Evolutionary conservation across 2,329 filamentous ascomycete genomes (phyloP).

Genomic region (Fusarium sp.): DNA sequence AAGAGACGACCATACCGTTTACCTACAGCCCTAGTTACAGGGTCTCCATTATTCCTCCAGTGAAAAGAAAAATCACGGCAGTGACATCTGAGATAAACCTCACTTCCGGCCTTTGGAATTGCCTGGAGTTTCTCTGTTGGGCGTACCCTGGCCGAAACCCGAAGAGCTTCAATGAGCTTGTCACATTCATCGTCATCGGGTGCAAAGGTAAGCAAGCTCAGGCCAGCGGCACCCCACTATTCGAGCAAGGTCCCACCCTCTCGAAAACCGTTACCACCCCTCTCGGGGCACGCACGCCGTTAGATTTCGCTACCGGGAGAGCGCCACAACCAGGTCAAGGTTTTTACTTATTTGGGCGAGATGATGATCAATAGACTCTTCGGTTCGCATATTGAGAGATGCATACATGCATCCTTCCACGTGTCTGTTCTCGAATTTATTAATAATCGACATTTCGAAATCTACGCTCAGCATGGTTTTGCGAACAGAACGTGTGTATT

Average conservation of each 20-base stretch:
- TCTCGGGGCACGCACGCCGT: conserved; percentile 14
- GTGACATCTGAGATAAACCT: background rate
- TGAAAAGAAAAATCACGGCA: background rate
- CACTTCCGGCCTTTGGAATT: background rate
- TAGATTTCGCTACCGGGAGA: conserved; percentile 32
- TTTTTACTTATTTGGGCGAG: conserved; percentile 14
- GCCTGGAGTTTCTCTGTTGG: background rate
- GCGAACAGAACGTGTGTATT: background rate
- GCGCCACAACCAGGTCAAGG: conserved; percentile 35
- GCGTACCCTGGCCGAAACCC: background rate
- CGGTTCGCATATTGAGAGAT: background rate
- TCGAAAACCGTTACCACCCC: conserved; percentile 36
- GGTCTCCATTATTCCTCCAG: background rate
- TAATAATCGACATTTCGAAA: background rate
- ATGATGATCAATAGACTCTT: conserved; percentile 23
- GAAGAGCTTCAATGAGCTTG: conserved; percentile 5
- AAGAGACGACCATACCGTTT: conserved; percentile 17
- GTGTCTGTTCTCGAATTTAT: background rate
- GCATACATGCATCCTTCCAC: background rate
- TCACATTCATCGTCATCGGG: conserved; percentile 23
- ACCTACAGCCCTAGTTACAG: conserved; percentile 19
- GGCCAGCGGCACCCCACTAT: conserved; percentile 15
- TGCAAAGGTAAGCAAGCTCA: conserved; percentile 26
- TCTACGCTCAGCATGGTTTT: background rate
- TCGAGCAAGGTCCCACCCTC: conserved; percentile 17